These are phyloP conservation scores for Calonectria multiphialidica DNA, from an alignment of 2,329 filamentous ascomycete species.

Conservation along the genomic window DNA sequence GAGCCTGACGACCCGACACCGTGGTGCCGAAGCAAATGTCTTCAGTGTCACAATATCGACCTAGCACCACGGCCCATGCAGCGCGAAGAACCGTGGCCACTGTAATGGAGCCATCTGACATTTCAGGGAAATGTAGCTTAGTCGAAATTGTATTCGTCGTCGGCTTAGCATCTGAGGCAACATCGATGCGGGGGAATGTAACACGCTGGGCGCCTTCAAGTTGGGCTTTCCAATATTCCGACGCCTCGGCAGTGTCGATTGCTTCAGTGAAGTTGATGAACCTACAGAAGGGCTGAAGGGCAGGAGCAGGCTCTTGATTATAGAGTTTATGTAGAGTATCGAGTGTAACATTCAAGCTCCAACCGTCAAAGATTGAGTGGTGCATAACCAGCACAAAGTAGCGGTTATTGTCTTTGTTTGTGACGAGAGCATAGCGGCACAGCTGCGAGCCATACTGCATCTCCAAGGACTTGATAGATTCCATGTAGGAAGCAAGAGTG, in stretches of 20 bases:
- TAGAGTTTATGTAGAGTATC: background rate
- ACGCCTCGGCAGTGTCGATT: background rate
- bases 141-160: background rate
- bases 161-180: background rate
- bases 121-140: background rate
- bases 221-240: background rate
- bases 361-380: slow-evolving; percentile 5
- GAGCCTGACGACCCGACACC: slow-evolving; percentile 10
- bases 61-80: slow-evolving; percentile 8
- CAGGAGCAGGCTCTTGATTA: background rate
- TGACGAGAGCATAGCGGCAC: slow-evolving; percentile 2
- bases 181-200: slow-evolving; percentile 3
- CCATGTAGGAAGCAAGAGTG: background rate
- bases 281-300: background rate
- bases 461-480: background rate
- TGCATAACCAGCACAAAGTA: slow-evolving; percentile 1
- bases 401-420: background rate
- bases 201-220: slow-evolving; percentile 5
- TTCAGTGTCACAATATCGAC: background rate
- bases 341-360: slow-evolving; percentile 4
- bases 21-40: slow-evolving; percentile 8
- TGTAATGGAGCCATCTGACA: background rate
- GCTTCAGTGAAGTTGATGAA: slow-evolving; percentile 1
- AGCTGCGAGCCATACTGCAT: background rate
- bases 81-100: slow-evolving; percentile 1